These are phyloP conservation scores for Bauhinia variegata DNA, from an alignment of 306 rosid species.

Conservation along the genomic window DNA sequence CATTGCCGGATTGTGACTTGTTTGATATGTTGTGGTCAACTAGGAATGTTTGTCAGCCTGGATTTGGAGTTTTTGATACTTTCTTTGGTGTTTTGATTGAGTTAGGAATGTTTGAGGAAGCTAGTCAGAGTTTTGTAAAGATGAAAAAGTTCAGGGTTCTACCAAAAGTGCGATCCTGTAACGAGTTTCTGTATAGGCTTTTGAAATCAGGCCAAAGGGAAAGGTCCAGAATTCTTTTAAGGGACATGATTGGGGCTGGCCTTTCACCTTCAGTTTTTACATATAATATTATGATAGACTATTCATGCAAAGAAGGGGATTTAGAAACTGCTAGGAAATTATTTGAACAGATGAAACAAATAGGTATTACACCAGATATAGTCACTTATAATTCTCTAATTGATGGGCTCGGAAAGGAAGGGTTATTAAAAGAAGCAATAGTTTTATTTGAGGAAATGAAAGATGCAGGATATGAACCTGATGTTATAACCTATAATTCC, in stretches of 20 bases:
- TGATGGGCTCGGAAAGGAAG: conserved; percentile 87
- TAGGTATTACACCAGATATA: conserved; percentile 64
- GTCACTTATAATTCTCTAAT: conserved; percentile 91
- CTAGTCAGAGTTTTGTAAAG: conserved; percentile 66
- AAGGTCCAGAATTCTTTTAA: conserved; percentile 55
- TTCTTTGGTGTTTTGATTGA: conserved; percentile 88
- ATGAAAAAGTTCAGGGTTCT: conserved; percentile 72
- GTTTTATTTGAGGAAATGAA: conserved; percentile 71
- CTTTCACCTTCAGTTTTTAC: conserved; percentile 76
- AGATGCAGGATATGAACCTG: conserved; percentile 67
- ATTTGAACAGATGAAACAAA: conserved; percentile 68
- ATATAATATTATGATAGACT: conserved; percentile 71
- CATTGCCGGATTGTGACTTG: conserved; percentile 57
- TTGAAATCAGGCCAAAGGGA: conserved; percentile 62
- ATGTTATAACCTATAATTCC: conserved; percentile 73
- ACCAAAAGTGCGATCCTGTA: conserved; percentile 83
- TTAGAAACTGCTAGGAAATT: conserved; percentile 61
- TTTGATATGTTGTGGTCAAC: conserved; percentile 82
- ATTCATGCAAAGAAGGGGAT: conserved; percentile 76
- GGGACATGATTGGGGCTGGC: conserved; percentile 71
- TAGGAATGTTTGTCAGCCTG: conserved; percentile 57
- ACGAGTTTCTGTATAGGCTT: conserved; percentile 71
- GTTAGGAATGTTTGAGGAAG: conserved; percentile 79
- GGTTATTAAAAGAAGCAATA: conserved; percentile 53
- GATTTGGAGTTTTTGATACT: conserved; percentile 79